These are phyloP conservation scores for Beauveria brongniartii DNA, from an alignment of 2,329 filamentous ascomycete genomes.

Conservation along the genomic window DNA sequence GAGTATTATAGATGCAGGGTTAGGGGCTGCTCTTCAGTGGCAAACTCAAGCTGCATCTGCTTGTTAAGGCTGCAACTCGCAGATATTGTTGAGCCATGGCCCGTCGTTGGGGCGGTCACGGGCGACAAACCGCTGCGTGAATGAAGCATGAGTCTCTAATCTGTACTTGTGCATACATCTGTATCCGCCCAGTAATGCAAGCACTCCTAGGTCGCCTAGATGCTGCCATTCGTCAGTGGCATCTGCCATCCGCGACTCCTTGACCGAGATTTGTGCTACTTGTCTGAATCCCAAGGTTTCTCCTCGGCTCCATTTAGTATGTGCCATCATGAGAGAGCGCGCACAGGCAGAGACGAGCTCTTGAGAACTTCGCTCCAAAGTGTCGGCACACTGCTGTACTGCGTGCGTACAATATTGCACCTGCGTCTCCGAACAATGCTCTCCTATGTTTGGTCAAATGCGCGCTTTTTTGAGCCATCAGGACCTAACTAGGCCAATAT, in stretches of 20 bases:
- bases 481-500: too few species aligned
- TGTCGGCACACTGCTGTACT: too few species aligned
- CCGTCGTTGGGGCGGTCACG: background rate
- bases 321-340: too few species aligned
- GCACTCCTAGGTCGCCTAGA: background rate
- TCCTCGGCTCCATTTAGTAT: too few species aligned
- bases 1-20: background rate
- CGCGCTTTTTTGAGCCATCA: too few species aligned
- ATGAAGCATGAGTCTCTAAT: background rate
- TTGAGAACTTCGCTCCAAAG: too few species aligned
- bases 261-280: background rate
- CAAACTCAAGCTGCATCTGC: background rate
- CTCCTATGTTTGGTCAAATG: too few species aligned
- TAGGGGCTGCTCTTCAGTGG: background rate
- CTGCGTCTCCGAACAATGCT: too few species aligned
- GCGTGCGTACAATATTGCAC: too few species aligned
- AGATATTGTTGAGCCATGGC: background rate
- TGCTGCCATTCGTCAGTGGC: background rate
- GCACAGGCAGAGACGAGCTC: too few species aligned
- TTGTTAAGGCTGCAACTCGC: background rate
- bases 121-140: background rate
- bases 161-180: background rate
- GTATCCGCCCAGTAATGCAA: background rate
- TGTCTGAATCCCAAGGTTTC: background rate
- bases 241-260: background rate